Evolutionary conservation across 805 yeast species (phyloP), one percentile per base, ranked within the genome.

Genomic region (Barnettozyma sp.): DNA sequence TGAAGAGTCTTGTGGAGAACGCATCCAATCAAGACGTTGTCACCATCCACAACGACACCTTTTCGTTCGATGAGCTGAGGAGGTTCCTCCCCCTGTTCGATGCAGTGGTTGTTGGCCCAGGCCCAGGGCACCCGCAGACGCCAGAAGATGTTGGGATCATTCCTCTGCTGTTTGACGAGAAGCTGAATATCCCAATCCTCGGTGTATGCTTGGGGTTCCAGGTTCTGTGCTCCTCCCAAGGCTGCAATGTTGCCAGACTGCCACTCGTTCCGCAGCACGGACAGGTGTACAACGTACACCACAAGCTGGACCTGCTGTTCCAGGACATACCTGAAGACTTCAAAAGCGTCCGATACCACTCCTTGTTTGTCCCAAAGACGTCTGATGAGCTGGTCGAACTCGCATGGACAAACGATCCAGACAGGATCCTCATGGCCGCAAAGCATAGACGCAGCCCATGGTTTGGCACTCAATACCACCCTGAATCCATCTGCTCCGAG

Each of bases 201-300:
- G 99, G 99, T 0, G 82, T 94, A 4, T 92, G 99, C 52, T 63
- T 92, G 17, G 99, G 99, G 0, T 84, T 87, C 54, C 99, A 92
- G 56, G 71, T 85, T 20, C 59, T 94, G 50, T 82, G 92, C 46
- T 60, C 66, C 15, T 70, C 69, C 8, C 66, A 67, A 46, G 94
- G 88, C 4, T 72, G 73, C 36, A 36, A 52, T 1, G 73, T 90
- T 4, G 51, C 54, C 14, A 67, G 72, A 32, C 62, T 87, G 33
- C 54, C 60, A 1, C 59, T 70, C 2, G 79, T 88, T 8, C 75
- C n/a, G n/a, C n/a, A 77, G 42, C 99, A 92, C 52, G 99, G 99
- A 4, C 95, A 87, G 50, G 71, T 82, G 1, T 82, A 81, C 45
- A 49, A 59, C 37, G 54, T 16, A 44, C 16, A 34, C 4, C 48